Conservation (phyloP, 2,329 filamentous ascomycete genomes). For the Lomentospora prolificans region DNA sequence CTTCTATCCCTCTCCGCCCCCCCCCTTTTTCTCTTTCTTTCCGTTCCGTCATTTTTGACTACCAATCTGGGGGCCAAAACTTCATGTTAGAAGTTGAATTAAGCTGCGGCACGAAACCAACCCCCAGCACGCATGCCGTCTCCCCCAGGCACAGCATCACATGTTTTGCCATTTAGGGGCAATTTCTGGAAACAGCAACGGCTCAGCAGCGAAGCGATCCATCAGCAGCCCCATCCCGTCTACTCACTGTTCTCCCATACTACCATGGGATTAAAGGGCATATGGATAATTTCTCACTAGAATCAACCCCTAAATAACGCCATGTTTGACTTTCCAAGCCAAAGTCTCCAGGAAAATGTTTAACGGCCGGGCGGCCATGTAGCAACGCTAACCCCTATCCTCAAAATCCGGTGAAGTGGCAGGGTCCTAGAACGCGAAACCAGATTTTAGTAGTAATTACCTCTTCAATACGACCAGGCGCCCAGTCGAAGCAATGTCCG, state of each 20-base stretch:
- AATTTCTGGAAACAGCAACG: not conserved
- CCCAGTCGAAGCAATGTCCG: not conserved
- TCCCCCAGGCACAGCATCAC: not conserved
- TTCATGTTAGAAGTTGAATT: not conserved
- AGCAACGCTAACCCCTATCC: too few relatives aligned
- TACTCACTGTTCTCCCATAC: not conserved
- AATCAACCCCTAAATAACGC: not conserved
- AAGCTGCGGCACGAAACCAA: not conserved
- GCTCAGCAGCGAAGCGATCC: not conserved
- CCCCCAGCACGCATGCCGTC: not conserved
- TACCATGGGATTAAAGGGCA: not conserved
- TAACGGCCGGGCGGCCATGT: too few relatives aligned
- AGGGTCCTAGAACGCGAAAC: too few relatives aligned
- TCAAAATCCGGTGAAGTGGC: too few relatives aligned
- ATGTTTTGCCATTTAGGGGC: not conserved
- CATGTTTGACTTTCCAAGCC: too few relatives aligned
- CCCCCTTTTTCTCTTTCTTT: not conserved
- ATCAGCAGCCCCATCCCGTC: not conserved
- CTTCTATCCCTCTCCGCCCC: not conserved
- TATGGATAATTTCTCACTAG: not conserved
- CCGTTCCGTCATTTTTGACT: not conserved
- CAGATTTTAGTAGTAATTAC: too few relatives aligned
- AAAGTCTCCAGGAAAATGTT: not conserved
- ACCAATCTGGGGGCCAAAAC: not conserved
- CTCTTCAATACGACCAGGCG: not conserved